phyloP scores from a whole-genome alignment of 352 stramenopile species.

The Phytophthora vignae region DNA sequence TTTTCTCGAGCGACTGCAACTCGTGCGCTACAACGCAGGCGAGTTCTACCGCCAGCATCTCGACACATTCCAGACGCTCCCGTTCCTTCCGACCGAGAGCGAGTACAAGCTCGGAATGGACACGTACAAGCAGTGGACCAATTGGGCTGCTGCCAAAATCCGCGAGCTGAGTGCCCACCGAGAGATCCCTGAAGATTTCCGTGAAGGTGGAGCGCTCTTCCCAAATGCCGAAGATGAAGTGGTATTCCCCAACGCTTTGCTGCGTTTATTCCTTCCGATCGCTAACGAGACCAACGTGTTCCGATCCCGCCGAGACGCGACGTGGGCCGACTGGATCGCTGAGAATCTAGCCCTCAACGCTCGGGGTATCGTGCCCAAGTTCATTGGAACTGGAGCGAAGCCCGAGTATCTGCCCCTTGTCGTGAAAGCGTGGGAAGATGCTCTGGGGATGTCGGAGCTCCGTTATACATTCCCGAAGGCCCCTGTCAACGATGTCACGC shows the following conservation, averaged over 20 bases:
- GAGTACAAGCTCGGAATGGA: conserved; percentile 21
- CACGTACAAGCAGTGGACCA: too few relatives aligned
- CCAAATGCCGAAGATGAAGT: conserved; percentile 49
- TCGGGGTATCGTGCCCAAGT: conserved; percentile 40
- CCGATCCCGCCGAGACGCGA: conserved; percentile 48
- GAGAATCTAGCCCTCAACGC: conserved; percentile 64
- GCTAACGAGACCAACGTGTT: conserved; percentile 60
- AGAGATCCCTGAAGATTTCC: conserved; percentile 54
- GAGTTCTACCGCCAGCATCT: conserved; percentile 87
- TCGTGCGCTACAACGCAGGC: conserved; percentile 60
- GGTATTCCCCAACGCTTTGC: conserved; percentile 60
- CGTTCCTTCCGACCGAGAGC: conserved; percentile 58
- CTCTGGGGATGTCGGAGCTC: conserved; percentile 49
- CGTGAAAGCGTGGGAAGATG: conserved; percentile 62
- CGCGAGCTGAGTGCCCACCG: conserved; percentile 37
- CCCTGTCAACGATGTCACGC: conserved; percentile 51
- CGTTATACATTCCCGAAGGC: conserved; percentile 68
- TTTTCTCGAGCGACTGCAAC: conserved; percentile 69
- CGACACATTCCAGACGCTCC: conserved; percentile 74
- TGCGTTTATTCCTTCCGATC: conserved; percentile 56
- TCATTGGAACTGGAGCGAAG: conserved; percentile 14
- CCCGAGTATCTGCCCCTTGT: conserved; percentile 59
- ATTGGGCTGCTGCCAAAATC: conserved; percentile 10
- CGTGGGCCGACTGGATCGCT: conserved; percentile 63
- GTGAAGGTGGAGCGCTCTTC: conserved; percentile 55